Conservation (phyloP, 116 monocot species). For the Papilionanthe hybrid region DNA sequence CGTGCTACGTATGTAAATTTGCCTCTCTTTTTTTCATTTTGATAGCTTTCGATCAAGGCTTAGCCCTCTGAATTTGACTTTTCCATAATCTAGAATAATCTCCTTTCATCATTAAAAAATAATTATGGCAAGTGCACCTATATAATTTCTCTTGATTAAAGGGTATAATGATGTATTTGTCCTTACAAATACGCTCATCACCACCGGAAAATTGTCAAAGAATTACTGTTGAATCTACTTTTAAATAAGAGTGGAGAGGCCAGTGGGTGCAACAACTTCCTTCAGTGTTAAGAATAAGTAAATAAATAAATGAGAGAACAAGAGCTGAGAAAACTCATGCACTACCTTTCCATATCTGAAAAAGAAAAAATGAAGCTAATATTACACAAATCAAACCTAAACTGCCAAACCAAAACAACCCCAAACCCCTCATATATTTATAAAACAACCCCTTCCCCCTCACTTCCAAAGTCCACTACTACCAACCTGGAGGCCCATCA, state of each 20-base stretch:
- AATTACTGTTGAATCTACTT: neutral
- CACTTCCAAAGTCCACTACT: neutral
- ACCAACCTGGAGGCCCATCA: neutral
- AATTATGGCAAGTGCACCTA: too few species aligned
- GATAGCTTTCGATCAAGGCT: too few species aligned
- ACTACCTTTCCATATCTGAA: neutral
- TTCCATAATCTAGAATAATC: too few species aligned
- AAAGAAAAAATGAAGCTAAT: neutral
- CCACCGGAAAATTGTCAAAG: neutral
- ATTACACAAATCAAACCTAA: constrained; percentile 21
- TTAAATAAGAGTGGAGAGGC: neutral
- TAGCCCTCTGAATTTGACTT: too few species aligned
- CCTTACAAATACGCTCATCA: too few species aligned
- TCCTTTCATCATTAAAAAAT: too few species aligned
- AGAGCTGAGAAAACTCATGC: neutral
- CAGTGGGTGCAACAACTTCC: constrained; percentile 11
- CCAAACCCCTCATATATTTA: neutral
- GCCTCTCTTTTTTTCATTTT: too few species aligned
- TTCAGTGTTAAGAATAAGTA: neutral
- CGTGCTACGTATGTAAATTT: too few species aligned
- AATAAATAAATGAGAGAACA: neutral
- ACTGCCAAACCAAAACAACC: constrained; percentile 31
- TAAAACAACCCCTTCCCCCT: neutral
- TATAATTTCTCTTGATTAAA: too few species aligned
- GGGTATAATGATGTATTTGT: too few species aligned